These are phyloP conservation scores for Oxytropis ochrocephala DNA, from an alignment of 306 rosid species.

Conservation along the genomic window DNA sequence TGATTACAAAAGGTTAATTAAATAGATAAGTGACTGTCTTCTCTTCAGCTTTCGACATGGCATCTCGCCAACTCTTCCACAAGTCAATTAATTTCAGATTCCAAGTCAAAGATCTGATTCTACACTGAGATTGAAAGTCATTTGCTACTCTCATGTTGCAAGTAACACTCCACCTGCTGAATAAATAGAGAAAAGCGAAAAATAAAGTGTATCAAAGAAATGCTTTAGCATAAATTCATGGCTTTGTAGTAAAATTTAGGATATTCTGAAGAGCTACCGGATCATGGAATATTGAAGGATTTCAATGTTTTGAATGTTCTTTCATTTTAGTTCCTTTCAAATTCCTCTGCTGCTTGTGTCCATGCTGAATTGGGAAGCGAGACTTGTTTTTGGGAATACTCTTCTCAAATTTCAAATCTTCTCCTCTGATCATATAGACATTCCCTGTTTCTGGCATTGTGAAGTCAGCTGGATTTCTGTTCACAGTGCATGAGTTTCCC, in stretches of 20 bases:
- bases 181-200: neutral
- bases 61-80: constrained; percentile 19
- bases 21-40: constrained; percentile 23
- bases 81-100: constrained; percentile 11
- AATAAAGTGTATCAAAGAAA: constrained; percentile 1
- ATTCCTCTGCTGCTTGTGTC: constrained; percentile 48
- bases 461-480: constrained; percentile 96
- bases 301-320: constrained; percentile 35
- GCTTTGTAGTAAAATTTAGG: constrained; percentile 14
- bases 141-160: constrained; percentile 8
- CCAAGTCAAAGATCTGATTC: constrained; percentile 22
- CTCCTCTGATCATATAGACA: constrained; percentile 78
- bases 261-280: constrained; percentile 33
- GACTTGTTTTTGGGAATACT: constrained; percentile 31
- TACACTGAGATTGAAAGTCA: neutral
- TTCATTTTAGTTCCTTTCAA: constrained; percentile 40
- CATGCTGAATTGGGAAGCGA: constrained; percentile 21
- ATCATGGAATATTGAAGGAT: constrained; percentile 18
- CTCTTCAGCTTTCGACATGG: constrained; percentile 18
- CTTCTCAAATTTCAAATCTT: constrained; percentile 62
- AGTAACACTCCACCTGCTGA: constrained; percentile 32
- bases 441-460: constrained; percentile 55
- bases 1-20: constrained; percentile 30
- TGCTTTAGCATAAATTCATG: neutral
- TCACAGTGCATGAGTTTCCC: constrained; percentile 43